Percentiles rank a stretch among this genome's conserved stretches.
Evolutionary conservation across 768 basidiomycete species (phyloP).

Genomic region (Polyporus arcularius): DNA sequence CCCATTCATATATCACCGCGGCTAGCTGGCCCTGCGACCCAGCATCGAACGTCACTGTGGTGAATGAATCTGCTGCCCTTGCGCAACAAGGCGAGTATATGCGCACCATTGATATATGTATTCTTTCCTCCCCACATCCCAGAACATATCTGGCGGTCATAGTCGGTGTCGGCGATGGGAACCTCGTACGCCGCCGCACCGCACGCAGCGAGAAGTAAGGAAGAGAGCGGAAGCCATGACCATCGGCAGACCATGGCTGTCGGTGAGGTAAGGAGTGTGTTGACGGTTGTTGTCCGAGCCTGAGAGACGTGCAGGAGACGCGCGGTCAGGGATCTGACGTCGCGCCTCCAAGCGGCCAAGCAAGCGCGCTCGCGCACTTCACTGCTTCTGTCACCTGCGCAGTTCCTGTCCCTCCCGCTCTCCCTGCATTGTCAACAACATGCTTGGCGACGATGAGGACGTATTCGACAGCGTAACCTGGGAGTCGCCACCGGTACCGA

Average conservation of each 20-base stretch:
- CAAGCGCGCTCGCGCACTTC: slow-evolving; percentile 13
- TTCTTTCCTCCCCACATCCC: slow-evolving; percentile 88
- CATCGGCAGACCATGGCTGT: slow-evolving; percentile 25
- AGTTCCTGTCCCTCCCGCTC: neutral
- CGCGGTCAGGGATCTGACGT: slow-evolving; percentile 9
- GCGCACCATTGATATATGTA: slow-evolving; percentile 81
- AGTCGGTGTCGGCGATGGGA: slow-evolving; percentile 73
- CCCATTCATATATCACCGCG: slow-evolving; percentile 96
- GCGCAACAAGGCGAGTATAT: neutral
- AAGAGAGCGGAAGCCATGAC: slow-evolving; percentile 27
- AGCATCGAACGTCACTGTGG: slow-evolving; percentile 73
- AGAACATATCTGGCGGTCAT: slow-evolving; percentile 88
- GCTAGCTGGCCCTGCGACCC: slow-evolving; percentile 85
- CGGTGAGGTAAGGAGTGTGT: slow-evolving; percentile 21
- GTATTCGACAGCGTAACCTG: slow-evolving; percentile 91
- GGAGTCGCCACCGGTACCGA: slow-evolving; percentile 70
- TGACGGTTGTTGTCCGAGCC: slow-evolving; percentile 23
- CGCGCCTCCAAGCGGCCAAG: neutral
- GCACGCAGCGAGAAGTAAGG: slow-evolving; percentile 36
- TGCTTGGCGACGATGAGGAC: slow-evolving; percentile 87
- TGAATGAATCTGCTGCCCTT: slow-evolving; percentile 21
- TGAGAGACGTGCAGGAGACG: neutral
- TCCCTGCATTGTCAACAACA: slow-evolving; percentile 28
- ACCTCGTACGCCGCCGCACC: slow-evolving; percentile 57
- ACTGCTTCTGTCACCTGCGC: slow-evolving; percentile 2